These are phyloP conservation scores for Colletotrichum higginsianum DNA, from an alignment of 2,329 filamentous ascomycete genomes.

Conservation along the genomic window DNA sequence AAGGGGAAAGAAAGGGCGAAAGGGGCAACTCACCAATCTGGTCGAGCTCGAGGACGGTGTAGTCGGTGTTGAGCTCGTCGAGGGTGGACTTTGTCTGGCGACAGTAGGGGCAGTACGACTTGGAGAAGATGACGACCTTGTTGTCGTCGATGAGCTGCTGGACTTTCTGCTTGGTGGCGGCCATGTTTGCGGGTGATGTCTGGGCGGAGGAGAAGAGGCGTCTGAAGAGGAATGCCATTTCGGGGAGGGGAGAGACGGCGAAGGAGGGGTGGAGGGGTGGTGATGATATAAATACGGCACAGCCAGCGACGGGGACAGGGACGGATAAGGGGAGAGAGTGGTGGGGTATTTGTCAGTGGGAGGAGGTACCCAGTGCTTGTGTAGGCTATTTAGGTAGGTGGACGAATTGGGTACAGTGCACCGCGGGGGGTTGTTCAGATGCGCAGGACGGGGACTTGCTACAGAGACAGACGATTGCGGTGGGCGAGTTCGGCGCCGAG, in stretches of 20 bases:
- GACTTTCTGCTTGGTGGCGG: slow-evolving; percentile 86
- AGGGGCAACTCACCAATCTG: slow-evolving; percentile 76
- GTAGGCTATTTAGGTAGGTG: too few species aligned
- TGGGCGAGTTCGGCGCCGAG: slow-evolving; percentile 21
- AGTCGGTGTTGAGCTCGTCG: slow-evolving; percentile 79
- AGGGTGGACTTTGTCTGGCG: slow-evolving; percentile 82
- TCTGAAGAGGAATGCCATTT: slow-evolving; percentile 76
- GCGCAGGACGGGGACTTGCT: slow-evolving; percentile 3
- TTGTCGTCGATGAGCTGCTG: slow-evolving; percentile 92
- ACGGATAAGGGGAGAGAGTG: neutral
- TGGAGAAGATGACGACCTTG: slow-evolving; percentile 94
- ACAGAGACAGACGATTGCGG: neutral
- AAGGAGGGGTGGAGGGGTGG: neutral
- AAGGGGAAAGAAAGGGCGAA: neutral
- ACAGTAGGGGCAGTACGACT: slow-evolving; percentile 98
- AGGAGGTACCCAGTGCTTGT: too few species aligned
- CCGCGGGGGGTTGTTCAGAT: neutral
- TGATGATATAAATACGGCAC: slow-evolving; percentile 24
- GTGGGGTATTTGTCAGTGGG: slow-evolving; percentile 22
- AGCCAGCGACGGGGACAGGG: neutral
- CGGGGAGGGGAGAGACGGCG: neutral
- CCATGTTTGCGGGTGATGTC: slow-evolving; percentile 77
- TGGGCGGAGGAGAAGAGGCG: slow-evolving; percentile 74
- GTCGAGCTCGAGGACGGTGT: slow-evolving; percentile 86
- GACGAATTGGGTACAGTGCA: neutral